Conservation (phyloP, 163 green algal genomes). For the Volvox carteri region DNA sequence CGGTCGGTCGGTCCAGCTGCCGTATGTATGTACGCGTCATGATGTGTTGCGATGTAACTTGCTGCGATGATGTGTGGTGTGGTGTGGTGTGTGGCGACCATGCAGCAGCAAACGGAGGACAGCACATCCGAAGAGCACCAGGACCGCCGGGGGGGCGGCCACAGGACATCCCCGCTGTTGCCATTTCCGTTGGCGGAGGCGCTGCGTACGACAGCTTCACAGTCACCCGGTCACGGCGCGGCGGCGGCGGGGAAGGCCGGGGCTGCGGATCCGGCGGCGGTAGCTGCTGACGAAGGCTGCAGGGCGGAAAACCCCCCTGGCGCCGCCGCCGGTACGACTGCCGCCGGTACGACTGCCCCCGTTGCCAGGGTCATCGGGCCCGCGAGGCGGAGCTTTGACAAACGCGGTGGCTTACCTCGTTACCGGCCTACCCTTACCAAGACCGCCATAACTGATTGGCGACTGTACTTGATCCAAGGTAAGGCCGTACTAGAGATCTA, state of each 20-base stretch:
- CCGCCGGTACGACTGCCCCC: not conserved
- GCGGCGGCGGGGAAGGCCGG: too few relatives aligned
- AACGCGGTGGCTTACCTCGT: too few relatives aligned
- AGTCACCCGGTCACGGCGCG: too few relatives aligned
- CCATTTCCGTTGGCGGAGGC: not conserved
- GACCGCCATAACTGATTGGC: constrained; percentile 17
- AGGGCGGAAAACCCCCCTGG: not conserved
- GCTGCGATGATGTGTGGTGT: too few relatives aligned
- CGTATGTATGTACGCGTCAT: too few relatives aligned
- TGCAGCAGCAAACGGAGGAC: not conserved
- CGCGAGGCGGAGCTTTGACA: not conserved
- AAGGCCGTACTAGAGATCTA: too few relatives aligned
- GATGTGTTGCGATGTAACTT: too few relatives aligned
- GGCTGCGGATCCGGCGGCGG: too few relatives aligned
- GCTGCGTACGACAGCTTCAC: not conserved
- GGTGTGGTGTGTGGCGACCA: too few relatives aligned
- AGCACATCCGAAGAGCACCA: not conserved
- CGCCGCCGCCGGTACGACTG: not conserved
- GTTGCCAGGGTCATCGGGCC: not conserved
- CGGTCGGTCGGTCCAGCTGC: too few relatives aligned
- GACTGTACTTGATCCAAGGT: constrained; percentile 38
- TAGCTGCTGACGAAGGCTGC: too few relatives aligned
- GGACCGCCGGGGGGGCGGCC: not conserved
- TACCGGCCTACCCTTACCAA: not conserved
- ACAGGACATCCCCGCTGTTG: not conserved